Percentiles rank a stretch among this genome's conserved stretches.
Evolutionary conservation across 805 yeast species (phyloP).

Genomic region (Wickerhamiella allomyrinae): DNA sequence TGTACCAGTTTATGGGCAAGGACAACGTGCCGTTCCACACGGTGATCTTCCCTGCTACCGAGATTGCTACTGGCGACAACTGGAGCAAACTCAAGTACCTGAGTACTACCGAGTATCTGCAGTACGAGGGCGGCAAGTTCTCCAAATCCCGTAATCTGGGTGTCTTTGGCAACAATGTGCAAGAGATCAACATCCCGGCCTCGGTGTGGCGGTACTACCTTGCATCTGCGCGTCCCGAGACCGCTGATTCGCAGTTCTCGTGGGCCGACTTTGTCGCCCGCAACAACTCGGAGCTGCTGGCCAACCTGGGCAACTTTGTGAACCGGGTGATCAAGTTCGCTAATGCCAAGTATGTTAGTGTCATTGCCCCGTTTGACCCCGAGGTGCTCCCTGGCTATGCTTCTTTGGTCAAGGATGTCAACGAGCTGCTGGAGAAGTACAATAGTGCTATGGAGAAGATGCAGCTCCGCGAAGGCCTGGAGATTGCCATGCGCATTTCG

Average conservation of each 20-base stretch:
- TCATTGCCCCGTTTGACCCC: slow-evolving; percentile 52
- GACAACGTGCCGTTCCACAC: slow-evolving; percentile 98
- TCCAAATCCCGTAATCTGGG: slow-evolving; percentile 97
- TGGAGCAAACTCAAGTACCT: slow-evolving; percentile 90
- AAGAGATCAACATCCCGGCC: slow-evolving; percentile 79
- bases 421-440: slow-evolving; percentile 46
- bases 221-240: slow-evolving; percentile 85
- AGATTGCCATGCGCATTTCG: slow-evolving; percentile 78
- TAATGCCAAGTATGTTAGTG: slow-evolving; percentile 82
- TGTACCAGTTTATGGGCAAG: slow-evolving; percentile 98
- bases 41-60: slow-evolving; percentile 90
- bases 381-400: slow-evolving; percentile 35
- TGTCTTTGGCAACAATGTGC: slow-evolving; percentile 95
- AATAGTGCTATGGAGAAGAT: slow-evolving; percentile 61
- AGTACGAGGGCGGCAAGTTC: slow-evolving; percentile 96
- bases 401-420: slow-evolving; percentile 35
- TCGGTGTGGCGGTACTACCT: slow-evolving; percentile 97
- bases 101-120: slow-evolving; percentile 90
- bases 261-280: slow-evolving; percentile 93
- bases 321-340: slow-evolving; percentile 86
- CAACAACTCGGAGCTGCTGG: slow-evolving; percentile 85
- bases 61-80: slow-evolving; percentile 70
- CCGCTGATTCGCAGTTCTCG: slow-evolving; percentile 90
- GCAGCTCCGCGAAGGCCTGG: slow-evolving; percentile 70
- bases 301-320: slow-evolving; percentile 92